Percentiles rank a stretch among this genome's conserved stretches.
These are phyloP conservation scores for Corylus americana DNA, from an alignment of 306 rosid species.

Conservation along the genomic window DNA sequence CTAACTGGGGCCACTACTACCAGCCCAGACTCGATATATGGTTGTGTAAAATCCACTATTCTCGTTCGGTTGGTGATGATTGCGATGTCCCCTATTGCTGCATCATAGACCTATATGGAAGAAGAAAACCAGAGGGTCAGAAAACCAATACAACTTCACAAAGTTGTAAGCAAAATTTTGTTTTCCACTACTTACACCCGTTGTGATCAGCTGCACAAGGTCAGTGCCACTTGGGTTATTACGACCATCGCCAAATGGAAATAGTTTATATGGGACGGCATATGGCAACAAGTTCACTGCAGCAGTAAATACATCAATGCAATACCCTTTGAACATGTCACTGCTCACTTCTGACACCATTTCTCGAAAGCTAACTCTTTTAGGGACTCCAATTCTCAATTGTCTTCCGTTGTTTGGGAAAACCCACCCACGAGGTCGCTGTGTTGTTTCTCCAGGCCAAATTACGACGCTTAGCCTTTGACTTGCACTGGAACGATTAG, in stretches of 20 bases:
- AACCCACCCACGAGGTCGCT: constrained; percentile 93
- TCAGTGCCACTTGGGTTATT: constrained; percentile 62
- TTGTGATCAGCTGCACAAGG: constrained; percentile 60
- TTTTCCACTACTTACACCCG: constrained; percentile 64
- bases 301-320: constrained; percentile 84
- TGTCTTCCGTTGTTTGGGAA: constrained; percentile 85
- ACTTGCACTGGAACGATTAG: constrained; percentile 45
- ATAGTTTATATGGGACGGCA: constrained; percentile 72
- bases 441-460: constrained; percentile 81
- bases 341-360: constrained; percentile 53
- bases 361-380: constrained; percentile 56
- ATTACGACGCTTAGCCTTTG: constrained; percentile 46
- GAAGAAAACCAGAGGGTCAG: constrained; percentile 28
- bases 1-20: constrained; percentile 80
- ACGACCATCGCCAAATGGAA: constrained; percentile 63
- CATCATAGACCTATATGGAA: constrained; percentile 69
- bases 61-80: constrained; percentile 78
- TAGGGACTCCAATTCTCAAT: constrained; percentile 79
- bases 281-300: constrained; percentile 78
- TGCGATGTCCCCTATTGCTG: constrained; percentile 86
- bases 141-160: constrained; percentile 19
- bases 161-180: constrained; percentile 12
- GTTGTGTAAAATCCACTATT: constrained; percentile 94
- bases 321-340: constrained; percentile 75
- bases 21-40: constrained; percentile 86